These are phyloP conservation scores for Apophysomyces variabilis DNA, from an alignment of 371 early-diverging fungal genomes.

Conservation along the genomic window DNA sequence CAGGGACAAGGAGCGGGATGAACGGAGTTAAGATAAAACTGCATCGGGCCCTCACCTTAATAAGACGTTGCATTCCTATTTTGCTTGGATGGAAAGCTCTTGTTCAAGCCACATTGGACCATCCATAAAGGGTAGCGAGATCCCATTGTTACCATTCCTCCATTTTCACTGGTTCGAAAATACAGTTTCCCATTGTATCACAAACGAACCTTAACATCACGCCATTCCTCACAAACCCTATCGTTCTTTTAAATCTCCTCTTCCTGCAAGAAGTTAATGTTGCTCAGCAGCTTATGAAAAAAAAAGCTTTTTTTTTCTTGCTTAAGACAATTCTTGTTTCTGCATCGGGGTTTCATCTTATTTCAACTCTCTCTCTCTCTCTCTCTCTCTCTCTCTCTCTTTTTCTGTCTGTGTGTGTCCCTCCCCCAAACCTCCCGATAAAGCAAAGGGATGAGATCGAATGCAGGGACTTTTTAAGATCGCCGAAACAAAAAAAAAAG, in stretches of 20 bases:
- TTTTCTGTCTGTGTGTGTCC: background rate
- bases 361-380: too few relatives aligned
- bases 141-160: conserved; percentile 1
- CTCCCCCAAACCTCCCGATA: background rate
- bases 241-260: conserved; percentile 8
- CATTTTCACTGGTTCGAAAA: conserved; percentile 7
- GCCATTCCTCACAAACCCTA: background rate
- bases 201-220: conserved; percentile 11
- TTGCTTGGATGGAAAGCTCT: background rate
- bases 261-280: conserved; percentile 9
- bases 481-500: too few relatives aligned
- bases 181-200: background rate
- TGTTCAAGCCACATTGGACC: background rate
- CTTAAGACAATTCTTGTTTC: background rate
- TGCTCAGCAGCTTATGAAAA: conserved; percentile 2
- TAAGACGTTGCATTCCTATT: background rate
- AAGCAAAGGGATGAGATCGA: too few relatives aligned
- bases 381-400: too few relatives aligned
- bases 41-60: conserved; percentile 8
- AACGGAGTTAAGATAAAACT: background rate
- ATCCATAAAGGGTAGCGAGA: background rate
- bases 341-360: conserved; percentile 3
- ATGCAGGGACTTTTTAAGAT: too few relatives aligned
- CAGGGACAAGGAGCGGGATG: background rate
- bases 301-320: background rate